Percentiles rank a stretch among this genome's conserved stretches.
Conservation (phyloP, 768 basidiomycete genomes). For the Macrocybe gigantea region DNA sequence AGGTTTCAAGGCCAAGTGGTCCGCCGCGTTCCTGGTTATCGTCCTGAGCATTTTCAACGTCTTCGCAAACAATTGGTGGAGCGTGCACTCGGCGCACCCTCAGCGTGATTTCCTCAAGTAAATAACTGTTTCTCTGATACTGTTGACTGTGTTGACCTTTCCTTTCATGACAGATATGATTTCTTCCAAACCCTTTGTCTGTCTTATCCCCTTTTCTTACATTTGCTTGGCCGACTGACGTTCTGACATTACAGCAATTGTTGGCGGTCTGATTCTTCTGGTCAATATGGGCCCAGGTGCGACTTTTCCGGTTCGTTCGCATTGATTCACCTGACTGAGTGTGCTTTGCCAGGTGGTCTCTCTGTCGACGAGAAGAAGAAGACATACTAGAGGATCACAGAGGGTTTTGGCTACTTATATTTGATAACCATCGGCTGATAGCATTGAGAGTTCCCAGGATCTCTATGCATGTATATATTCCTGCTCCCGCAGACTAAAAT, state of each 20-base stretch:
- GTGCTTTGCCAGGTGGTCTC: slow-evolving; percentile 59
- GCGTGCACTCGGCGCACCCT: slow-evolving; percentile 85
- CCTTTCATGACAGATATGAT: slow-evolving; percentile 66
- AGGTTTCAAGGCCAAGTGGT: slow-evolving; percentile 99
- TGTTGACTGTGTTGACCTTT: slow-evolving; percentile 13
- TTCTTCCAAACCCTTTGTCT: slow-evolving; percentile 95
- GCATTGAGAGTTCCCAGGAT: background rate
- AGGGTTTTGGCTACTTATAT: background rate
- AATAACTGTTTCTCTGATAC: slow-evolving; percentile 18
- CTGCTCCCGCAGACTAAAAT: slow-evolving; percentile 11
- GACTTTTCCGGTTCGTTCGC: background rate
- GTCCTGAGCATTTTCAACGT: slow-evolving; percentile 94
- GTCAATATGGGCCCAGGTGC: slow-evolving; percentile 97
- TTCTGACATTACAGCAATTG: slow-evolving; percentile 53
- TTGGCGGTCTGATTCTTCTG: slow-evolving; percentile 93
- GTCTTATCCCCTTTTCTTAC: slow-evolving; percentile 13
- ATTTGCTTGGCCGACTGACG: slow-evolving; percentile 3
- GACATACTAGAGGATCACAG: slow-evolving; percentile 49
- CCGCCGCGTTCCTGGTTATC: slow-evolving; percentile 90
- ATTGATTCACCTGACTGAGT: slow-evolving; percentile 6
- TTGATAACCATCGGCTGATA: slow-evolving; percentile 1
- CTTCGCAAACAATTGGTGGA: slow-evolving; percentile 99
- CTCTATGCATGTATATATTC: slow-evolving; percentile 13
- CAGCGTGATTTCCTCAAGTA: slow-evolving; percentile 98
- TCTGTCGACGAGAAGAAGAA: slow-evolving; percentile 99